A percentile compares a stretch with the other conserved stretches of the same genome.
Evolutionary conservation across 345 rosid species (phyloP).

Genomic region (Barbarea vulgaris): DNA sequence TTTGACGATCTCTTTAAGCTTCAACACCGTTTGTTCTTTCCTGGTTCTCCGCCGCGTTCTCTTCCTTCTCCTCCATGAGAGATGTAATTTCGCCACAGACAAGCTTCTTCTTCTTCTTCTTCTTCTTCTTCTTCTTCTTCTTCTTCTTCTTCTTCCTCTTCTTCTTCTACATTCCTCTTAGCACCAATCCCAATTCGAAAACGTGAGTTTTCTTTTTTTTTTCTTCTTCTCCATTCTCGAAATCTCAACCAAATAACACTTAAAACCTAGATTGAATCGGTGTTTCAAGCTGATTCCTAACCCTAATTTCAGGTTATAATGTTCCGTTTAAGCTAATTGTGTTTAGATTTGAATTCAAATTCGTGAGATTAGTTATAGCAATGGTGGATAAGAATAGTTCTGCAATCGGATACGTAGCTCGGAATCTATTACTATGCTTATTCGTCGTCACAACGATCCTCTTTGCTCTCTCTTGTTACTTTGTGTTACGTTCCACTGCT

Average conservation of each 20-base stretch:
- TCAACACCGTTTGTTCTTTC: neutral
- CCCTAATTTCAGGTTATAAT: neutral
- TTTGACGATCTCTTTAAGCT: neutral
- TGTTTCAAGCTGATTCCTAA: neutral
- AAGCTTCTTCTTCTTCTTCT: neutral
- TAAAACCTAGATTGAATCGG: neutral
- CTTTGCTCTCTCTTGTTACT: conserved; percentile 75
- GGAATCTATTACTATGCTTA: conserved; percentile 57
- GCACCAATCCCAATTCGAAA: neutral
- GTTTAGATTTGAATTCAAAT: conserved; percentile 25
- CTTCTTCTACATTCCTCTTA: conserved; percentile 5
- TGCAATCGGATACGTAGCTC: conserved; percentile 46
- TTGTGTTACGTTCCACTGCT: conserved; percentile 62
- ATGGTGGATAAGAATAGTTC: conserved; percentile 68
- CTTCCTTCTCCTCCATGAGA: neutral
- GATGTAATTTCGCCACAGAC: neutral
- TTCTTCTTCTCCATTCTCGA: neutral
- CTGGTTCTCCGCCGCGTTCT: neutral
- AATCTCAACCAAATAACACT: neutral
- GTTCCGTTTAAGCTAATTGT: neutral
- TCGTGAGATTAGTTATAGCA: conserved; percentile 14
- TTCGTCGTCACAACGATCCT: conserved; percentile 50
- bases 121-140: neutral
- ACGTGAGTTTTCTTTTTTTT: neutral
- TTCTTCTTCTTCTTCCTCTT: no score